Conservation (phyloP, 495 filamentous ascomycete genomes). For the Neurospora africana region DNA sequence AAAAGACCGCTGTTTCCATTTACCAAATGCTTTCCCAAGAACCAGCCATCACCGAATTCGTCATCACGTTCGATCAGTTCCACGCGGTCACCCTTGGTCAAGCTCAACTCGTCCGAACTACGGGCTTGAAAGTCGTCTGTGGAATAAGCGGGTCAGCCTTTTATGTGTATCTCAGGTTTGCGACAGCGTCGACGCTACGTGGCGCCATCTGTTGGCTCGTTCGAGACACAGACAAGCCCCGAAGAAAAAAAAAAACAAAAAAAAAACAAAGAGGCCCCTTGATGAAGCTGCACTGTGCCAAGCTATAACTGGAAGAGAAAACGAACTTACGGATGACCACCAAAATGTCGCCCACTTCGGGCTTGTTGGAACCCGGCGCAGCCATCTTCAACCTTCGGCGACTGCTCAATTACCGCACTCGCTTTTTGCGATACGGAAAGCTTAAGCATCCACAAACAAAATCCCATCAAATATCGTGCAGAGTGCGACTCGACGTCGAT, state of each 20-base stretch:
- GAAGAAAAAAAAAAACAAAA: neutral
- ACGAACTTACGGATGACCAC: slow-evolving; percentile 65
- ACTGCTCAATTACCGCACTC: slow-evolving; percentile 11
- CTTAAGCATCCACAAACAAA: neutral
- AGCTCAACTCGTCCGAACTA: slow-evolving; percentile 82
- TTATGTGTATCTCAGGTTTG: neutral
- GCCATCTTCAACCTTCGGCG: slow-evolving; percentile 30
- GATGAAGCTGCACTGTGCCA: neutral
- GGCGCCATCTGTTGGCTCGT: neutral
- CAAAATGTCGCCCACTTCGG: slow-evolving; percentile 58
- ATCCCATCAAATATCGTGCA: neutral
- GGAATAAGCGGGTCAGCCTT: slow-evolving; percentile 10
- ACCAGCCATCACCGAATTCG: slow-evolving; percentile 98
- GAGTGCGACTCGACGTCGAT: neutral
- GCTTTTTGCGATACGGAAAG: slow-evolving; percentile 4
- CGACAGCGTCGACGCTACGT: neutral
- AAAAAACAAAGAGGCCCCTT: neutral
- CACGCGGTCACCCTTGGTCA: slow-evolving; percentile 80
- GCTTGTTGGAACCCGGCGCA: slow-evolving; percentile 31
- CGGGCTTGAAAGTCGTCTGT: slow-evolving; percentile 79
- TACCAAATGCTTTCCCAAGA: slow-evolving; percentile 67
- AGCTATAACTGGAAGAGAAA: neutral
- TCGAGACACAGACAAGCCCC: neutral
- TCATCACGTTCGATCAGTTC: slow-evolving; percentile 91
- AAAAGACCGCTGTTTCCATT: slow-evolving; percentile 76